A percentile compares a stretch with the other conserved stretches of the same genome.
phyloP scores from a whole-genome alignment of 2,329 filamentous ascomycete species.

The Alternaria sp. region DNA sequence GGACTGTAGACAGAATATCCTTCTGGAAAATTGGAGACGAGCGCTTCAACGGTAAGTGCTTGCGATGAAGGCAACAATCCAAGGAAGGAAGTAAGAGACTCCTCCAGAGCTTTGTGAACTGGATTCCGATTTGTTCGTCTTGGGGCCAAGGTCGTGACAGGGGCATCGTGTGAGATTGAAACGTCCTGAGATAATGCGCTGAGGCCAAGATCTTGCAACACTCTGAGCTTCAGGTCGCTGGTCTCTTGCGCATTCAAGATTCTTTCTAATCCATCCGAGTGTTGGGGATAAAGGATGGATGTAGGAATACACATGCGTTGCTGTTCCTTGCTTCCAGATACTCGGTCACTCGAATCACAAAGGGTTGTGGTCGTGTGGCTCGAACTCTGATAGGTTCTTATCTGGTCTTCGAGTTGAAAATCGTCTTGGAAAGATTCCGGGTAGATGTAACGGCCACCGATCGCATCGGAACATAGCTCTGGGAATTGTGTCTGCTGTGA shows the following conservation, averaged over 20 bases:
- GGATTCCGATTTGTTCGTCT: slow-evolving; percentile 24
- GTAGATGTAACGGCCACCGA: background rate
- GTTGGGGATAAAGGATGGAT: slow-evolving; percentile 11
- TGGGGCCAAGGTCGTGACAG: background rate
- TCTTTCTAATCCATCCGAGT: background rate
- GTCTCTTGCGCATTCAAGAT: background rate
- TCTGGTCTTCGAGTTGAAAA: background rate
- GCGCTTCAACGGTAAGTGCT: slow-evolving; percentile 24
- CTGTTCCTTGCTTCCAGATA: background rate
- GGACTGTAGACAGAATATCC: slow-evolving; percentile 66
- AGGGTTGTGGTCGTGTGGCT: too few relatives aligned
- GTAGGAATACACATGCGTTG: slow-evolving; percentile 36
- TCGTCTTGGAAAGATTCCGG: background rate
- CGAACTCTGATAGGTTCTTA: fast-evolving
- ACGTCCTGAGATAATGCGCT: slow-evolving; percentile 22
- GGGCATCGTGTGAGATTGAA: slow-evolving; percentile 17
- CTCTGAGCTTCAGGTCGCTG: background rate
- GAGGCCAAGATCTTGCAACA: slow-evolving; percentile 23
- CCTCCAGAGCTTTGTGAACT: slow-evolving; percentile 31
- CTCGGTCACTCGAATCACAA: background rate
- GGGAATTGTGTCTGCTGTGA: background rate
- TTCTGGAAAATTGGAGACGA: slow-evolving; percentile 43
- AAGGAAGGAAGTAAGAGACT: slow-evolving; percentile 27
- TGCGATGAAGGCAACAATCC: slow-evolving; percentile 15
- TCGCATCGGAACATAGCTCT: background rate